phyloP scores from a whole-genome alignment of 2,329 filamentous ascomycete species.

The Lasiodiplodia citricola region DNA sequence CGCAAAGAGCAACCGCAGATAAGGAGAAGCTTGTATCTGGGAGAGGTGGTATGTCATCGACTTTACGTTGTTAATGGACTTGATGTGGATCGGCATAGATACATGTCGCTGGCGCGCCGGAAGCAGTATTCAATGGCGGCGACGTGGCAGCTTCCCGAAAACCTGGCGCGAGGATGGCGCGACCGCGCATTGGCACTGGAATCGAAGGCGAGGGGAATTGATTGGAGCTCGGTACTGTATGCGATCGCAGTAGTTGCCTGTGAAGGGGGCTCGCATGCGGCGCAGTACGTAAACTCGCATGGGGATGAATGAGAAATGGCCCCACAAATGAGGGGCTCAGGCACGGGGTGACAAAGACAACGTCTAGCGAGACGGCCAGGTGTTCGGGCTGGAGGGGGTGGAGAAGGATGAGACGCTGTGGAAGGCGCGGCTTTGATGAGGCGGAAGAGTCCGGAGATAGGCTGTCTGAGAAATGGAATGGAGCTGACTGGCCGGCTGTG shows the following conservation, averaged over 20 bases:
- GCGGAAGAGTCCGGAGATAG: not conserved
- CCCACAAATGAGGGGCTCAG: not conserved
- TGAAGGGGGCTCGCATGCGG: conserved; percentile 49
- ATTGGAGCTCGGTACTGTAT: conserved; percentile 49
- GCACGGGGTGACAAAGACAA: too few species aligned
- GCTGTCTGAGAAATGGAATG: conserved; percentile 7
- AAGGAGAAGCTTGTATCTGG: conserved; percentile 51
- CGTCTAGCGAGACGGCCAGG: too few species aligned
- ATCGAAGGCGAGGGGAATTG: conserved; percentile 41
- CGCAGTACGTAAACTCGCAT: conserved; percentile 26
- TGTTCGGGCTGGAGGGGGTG: conserved; percentile 42
- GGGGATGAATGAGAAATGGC: not conserved
- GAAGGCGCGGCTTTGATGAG: conserved; percentile 12
- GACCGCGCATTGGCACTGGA: conserved; percentile 46
- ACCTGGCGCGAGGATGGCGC: conserved; percentile 40
- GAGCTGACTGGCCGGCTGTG: not conserved
- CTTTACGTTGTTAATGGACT: conserved; percentile 44
- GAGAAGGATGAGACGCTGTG: conserved; percentile 36
- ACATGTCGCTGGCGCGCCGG: conserved; percentile 50
- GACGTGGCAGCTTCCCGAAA: conserved; percentile 46
- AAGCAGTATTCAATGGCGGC: conserved; percentile 51
- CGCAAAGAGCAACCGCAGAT: conserved; percentile 51
- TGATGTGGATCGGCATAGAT: conserved; percentile 46
- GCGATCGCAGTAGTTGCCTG: conserved; percentile 45
- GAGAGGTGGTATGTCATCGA: conserved; percentile 41